Base-by-base conservation (phyloP, 2,329 filamentous ascomycete species). In the Pseudogymnoascus sp. region DNA sequence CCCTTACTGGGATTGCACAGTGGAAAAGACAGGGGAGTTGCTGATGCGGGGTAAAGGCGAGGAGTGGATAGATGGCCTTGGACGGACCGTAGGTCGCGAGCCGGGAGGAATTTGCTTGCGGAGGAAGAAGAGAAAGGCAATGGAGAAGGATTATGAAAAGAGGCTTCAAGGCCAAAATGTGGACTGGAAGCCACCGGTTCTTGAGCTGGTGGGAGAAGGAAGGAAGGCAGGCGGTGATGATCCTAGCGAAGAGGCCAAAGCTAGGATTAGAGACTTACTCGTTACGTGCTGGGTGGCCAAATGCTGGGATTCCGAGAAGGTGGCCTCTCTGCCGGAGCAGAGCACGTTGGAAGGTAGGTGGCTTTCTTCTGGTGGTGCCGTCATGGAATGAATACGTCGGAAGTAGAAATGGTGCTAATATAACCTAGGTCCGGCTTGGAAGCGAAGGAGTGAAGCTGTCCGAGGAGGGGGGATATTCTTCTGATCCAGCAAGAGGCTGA, bases 251-350 rank as follows among this genome's bases (percentile, higher is more conserved):
- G 47, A 54, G 1, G 47, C 47, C 47, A 15, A 29, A 39, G 57
- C 35, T 39, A 59, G 57, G 35, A 59, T 59, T 15, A 59, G 57
- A 15, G 57, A 59, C 57, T 17, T 59, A 17, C 35, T 59, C 3
- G 57, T 59, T 10, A 40, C 37, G 26, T 59, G 57, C 37, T 59
- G 57, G 57, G 57, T 59, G 35, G 57, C 35, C 13, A 59, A 59
- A 33, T 59, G 57, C 6, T 39, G 35, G 57, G 33, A 59, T 31
- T 15, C 57, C 11, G 57, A 59, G 57, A 59, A 33, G 21, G 37
- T 39, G 15, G 37, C 57, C 21, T n/a, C 33, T 9, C 24, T 59
- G 17, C 10, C 47, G 10, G 47, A 54, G n/a, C 47, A 54, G 47
- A 5, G 9, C 10, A 15, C 47, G 29, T 3, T 15, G 29, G 47